phyloP scores from a whole-genome alignment of 2,329 filamentous ascomycete genomes.

The Trichophyton equinum region DNA sequence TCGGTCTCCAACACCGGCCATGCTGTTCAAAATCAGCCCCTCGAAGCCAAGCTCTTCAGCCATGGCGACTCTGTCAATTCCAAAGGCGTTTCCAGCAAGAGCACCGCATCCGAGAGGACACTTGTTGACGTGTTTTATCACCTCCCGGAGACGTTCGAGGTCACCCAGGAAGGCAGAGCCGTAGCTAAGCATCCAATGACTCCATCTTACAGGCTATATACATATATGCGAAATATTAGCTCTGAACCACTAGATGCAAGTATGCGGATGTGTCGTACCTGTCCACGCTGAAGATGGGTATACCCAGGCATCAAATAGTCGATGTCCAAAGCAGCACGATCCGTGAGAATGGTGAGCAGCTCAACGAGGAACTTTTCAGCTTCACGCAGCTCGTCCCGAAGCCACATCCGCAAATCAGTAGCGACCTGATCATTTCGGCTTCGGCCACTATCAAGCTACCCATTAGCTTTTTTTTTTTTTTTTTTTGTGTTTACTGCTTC shows the following conservation, averaged over 20 bases:
- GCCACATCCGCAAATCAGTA: slow-evolving; percentile 82
- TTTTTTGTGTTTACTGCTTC: background rate
- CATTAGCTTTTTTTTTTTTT: background rate
- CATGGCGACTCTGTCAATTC: slow-evolving; percentile 67
- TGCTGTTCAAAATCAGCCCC: slow-evolving; percentile 60
- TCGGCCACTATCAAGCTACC: slow-evolving; percentile 39
- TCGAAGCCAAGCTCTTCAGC: slow-evolving; percentile 71
- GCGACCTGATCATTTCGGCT: slow-evolving; percentile 85
- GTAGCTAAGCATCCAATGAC: slow-evolving; percentile 68
- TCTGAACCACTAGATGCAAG: background rate
- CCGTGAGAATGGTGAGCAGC: slow-evolving; percentile 56
- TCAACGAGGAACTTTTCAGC: slow-evolving; percentile 57
- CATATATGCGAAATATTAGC: background rate
- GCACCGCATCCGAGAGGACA: slow-evolving; percentile 61
- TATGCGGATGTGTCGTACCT: slow-evolving; percentile 5
- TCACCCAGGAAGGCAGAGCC: slow-evolving; percentile 59
- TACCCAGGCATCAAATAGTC: slow-evolving; percentile 76
- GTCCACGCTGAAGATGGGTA: slow-evolving; percentile 57
- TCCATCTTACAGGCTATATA: slow-evolving; percentile 59
- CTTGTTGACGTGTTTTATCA: slow-evolving; percentile 60
- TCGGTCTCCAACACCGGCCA: slow-evolving; percentile 62
- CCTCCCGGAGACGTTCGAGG: slow-evolving; percentile 62
- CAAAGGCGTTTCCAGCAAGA: slow-evolving; percentile 69
- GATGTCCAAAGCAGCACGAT: slow-evolving; percentile 61
- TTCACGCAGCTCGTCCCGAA: slow-evolving; percentile 58